A percentile compares a stretch with the other conserved stretches of the same genome.
These are phyloP conservation scores for Saccharomyces pastorianus DNA, from an alignment of 1,139 yeast genomes.

Conservation along the genomic window DNA sequence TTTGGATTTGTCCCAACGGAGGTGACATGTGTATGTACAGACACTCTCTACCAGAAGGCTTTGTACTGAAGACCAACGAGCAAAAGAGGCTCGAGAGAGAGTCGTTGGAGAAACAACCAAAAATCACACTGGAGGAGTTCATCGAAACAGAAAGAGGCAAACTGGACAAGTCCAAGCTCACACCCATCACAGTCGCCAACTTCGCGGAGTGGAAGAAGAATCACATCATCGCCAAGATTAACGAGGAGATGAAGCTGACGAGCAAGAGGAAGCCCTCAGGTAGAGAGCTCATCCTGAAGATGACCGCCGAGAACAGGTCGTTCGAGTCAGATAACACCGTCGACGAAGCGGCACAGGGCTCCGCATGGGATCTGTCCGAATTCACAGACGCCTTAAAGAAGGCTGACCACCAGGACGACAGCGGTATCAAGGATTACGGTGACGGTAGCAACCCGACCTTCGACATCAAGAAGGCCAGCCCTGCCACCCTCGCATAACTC, in stretches of 20 bases:
- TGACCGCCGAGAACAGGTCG: conserved; percentile 53
- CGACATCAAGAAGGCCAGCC: conserved; percentile 15
- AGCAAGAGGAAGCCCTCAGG: conserved; percentile 54
- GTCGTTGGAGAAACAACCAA: conserved; percentile 80
- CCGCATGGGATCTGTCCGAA: conserved; percentile 65
- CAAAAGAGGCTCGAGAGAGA: conserved; percentile 82
- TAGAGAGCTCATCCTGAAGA: conserved; percentile 69
- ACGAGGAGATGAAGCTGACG: conserved; percentile 49
- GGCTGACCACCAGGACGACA: conserved; percentile 22
- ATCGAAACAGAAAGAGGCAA: conserved; percentile 88
- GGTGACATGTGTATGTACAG: conserved; percentile 89
- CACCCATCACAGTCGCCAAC: conserved; percentile 82
- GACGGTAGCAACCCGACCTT: conserved; percentile 36
- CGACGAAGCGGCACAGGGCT: conserved; percentile 37
- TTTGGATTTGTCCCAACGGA: conserved; percentile 95
- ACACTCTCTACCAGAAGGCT: conserved; percentile 97
- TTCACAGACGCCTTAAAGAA: conserved; percentile 28
- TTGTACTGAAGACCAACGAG: conserved; percentile 91
- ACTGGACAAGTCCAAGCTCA: conserved; percentile 66
- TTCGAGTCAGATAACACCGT: conserved; percentile 41
- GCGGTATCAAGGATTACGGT: conserved; percentile 36
- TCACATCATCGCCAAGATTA: conserved; percentile 53
- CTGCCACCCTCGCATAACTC: background rate
- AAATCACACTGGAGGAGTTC: conserved; percentile 90
- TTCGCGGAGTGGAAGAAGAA: conserved; percentile 78